Conservation (phyloP, 2,329 filamentous ascomycete species). For the Colletotrichum sp. region DNA sequence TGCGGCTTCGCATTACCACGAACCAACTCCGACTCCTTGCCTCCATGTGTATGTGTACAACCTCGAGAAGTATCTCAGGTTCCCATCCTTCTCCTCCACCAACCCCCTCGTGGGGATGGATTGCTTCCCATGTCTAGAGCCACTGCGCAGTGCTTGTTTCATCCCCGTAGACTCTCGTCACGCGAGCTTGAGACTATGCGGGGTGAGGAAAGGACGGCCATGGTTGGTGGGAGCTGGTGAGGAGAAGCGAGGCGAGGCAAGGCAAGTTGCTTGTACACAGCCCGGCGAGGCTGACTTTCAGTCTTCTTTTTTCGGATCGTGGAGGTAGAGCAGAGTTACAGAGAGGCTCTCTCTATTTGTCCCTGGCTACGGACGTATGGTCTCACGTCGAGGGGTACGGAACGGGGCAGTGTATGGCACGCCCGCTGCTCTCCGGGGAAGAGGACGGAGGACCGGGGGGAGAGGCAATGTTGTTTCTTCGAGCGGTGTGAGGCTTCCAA, state of each 20-base stretch:
- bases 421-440: background rate
- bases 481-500: background rate
- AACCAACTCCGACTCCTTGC: background rate
- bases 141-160: background rate
- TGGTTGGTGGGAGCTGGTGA: background rate
- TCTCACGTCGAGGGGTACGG: background rate
- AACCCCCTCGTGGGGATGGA: background rate
- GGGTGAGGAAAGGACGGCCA: background rate
- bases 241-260: background rate
- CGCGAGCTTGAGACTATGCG: background rate
- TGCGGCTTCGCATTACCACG: background rate
- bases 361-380: background rate
- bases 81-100: background rate
- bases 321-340: background rate
- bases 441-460: background rate
- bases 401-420: background rate
- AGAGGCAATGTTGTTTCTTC: background rate
- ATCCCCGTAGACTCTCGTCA: background rate
- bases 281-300: background rate
- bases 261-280: background rate
- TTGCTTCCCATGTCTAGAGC: background rate
- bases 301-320: background rate
- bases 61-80: slow-evolving; percentile 4
- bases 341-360: background rate
- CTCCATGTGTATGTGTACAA: slow-evolving; percentile 10